Base-by-base conservation (phyloP, 148 eudicot species). In the Vaccinium darrowii region DNA sequence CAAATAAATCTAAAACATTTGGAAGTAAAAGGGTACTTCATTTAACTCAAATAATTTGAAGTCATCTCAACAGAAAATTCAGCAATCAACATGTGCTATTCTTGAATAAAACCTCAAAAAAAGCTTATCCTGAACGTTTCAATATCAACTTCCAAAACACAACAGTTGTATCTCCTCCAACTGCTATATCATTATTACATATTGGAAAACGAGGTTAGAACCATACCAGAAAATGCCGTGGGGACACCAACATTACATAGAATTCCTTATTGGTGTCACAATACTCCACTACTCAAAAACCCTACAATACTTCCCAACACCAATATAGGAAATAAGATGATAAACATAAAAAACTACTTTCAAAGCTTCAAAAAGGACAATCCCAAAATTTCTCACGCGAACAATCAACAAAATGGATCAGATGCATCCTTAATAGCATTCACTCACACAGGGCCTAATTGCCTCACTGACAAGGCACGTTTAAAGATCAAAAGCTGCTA, bases 191-290 rank as follows among this genome's bases (percentile, higher is more conserved):
- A 53, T 62, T 78, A 65, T 76, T 53, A 54, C 18, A 67, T 67
- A 27, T 67, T 67, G 11, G 50, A 78, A 62, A 73, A 30, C 19
- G 80, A 76, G 78, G 60, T 75, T n/a, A 87, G 83, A 86, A 52
- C 84, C 88, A 87, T 88, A 89, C 93, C 87, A 85, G 81, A 77
- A 81, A 83, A 84, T 83, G 86, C 86, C 75, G 88, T 53, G 81
- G 88, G 47, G 83, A 84, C 83, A 89, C 86, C 87, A 93, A 87
- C 88, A 85, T 47, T 67, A 81, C 36, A 15, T 62, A 74, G 36
- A 76, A 58, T 21, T 82, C 82, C 86, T 86, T 86, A 86, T 80
- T 81, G 84, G 88, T 81, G 80, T 86, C 84, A 85, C 85, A 82
- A 76, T 49, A 72, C 50, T 69, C 79, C 83, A 77, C 85, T 81